Percentiles rank a stretch among this genome's conserved stretches.
Evolutionary conservation across 208 protist species (phyloP).

Genomic region (Porcisia hertigi): DNA sequence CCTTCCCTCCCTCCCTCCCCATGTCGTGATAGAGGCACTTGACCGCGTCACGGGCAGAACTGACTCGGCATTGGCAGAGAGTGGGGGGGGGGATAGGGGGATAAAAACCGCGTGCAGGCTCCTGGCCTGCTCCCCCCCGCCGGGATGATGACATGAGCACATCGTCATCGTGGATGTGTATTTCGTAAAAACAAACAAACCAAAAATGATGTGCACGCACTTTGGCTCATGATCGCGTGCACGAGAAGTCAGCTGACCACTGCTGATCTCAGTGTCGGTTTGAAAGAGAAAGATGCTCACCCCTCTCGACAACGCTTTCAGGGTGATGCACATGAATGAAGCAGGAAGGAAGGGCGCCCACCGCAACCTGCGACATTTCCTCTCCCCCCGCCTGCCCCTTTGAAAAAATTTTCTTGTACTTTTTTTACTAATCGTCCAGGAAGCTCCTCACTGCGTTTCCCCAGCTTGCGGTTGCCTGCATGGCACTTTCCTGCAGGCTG

Average conservation of each 20-base stretch:
- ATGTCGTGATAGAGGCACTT: neutral
- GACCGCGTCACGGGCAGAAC: neutral
- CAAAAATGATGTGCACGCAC: neutral
- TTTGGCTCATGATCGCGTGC: neutral
- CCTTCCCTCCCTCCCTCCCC: neutral
- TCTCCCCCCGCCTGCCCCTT: neutral
- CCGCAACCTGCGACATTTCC: neutral
- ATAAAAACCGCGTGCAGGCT: too few species aligned
- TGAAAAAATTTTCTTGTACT: neutral
- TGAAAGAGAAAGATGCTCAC: neutral
- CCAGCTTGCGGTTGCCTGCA: slow-evolving; percentile 38
- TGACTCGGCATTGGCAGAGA: neutral
- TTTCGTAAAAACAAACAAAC: neutral
- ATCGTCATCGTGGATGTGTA: too few species aligned
- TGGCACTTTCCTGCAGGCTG: slow-evolving; percentile 52
- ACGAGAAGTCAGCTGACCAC: neutral
- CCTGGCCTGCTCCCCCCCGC: too few species aligned
- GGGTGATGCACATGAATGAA: neutral
- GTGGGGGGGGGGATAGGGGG: too few species aligned
- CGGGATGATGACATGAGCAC: neutral
- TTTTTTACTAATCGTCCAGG: slow-evolving; percentile 56
- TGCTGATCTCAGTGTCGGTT: too few species aligned
- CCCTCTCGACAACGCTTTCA: neutral
- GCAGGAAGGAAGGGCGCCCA: neutral
- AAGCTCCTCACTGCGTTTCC: slow-evolving; percentile 62